phyloP scores from a whole-genome alignment of 2,329 filamentous ascomycete genomes.

The Kalaharituber pfeilii region DNA sequence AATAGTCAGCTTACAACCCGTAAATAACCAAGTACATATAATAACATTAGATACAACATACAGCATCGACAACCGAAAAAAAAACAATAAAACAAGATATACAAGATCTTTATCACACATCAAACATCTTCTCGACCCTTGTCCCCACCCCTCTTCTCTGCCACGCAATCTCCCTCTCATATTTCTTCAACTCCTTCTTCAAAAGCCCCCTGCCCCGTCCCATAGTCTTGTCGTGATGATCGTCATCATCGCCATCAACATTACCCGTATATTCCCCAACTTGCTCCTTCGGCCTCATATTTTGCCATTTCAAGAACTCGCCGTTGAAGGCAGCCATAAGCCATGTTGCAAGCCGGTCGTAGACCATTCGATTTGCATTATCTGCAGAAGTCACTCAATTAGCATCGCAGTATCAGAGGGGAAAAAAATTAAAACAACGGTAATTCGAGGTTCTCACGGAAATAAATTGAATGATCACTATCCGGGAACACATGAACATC shows the following conservation, averaged over 20 bases:
- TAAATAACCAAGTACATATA: no score
- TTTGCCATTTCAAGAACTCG: conserved; percentile 55
- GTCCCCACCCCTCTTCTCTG: background rate
- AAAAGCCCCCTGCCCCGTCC: conserved; percentile 1
- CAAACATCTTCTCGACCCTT: no score
- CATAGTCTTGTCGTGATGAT: background rate
- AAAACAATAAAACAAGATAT: no score
- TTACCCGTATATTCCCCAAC: background rate
- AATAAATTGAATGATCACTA: conserved; percentile 85
- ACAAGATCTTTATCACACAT: no score
- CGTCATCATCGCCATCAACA: background rate
- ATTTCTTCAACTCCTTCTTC: background rate
- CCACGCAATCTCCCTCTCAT: background rate
- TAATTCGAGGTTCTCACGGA: conserved; percentile 32
- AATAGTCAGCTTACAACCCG: no score
- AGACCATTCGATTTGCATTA: conserved; percentile 78
- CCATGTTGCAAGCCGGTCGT: conserved; percentile 70
- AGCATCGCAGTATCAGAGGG: conserved; percentile 1
- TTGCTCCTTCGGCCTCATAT: conserved; percentile 32
- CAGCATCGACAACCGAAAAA: no score
- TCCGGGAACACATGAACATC: conserved; percentile 95
- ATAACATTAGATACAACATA: no score
- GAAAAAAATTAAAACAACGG: no score
- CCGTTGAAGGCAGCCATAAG: conserved; percentile 95
- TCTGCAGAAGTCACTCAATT: conserved; percentile 28